phyloP scores from a whole-genome alignment of 2,329 filamentous ascomycete genomes.

The Hypoxylon sp. region DNA sequence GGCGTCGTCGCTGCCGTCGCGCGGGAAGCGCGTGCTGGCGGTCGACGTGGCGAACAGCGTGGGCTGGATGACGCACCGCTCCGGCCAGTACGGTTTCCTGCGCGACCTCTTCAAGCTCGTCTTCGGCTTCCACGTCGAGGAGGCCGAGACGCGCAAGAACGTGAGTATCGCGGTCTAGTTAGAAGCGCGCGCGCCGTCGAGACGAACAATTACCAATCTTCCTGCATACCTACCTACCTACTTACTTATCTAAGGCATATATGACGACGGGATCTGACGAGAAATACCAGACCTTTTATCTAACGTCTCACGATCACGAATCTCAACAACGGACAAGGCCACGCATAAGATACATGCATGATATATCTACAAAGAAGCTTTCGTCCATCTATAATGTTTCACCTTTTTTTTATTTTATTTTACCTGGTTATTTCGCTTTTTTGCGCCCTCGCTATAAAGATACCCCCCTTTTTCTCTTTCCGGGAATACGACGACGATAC shows the following conservation, averaged over 20 bases:
- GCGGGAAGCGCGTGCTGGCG: constrained; percentile 72
- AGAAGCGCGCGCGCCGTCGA: no score
- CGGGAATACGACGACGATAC: constrained; percentile 20
- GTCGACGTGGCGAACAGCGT: constrained; percentile 86
- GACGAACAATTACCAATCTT: no score
- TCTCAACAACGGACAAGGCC: constrained; percentile 1
- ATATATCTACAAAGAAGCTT: no score
- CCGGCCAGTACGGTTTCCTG: constrained; percentile 81
- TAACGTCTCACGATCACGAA: constrained; percentile 9
- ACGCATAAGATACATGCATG: background rate
- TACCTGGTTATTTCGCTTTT: constrained; percentile 15
- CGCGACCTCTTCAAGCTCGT: constrained; percentile 85
- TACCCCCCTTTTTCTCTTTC: constrained; percentile 28
- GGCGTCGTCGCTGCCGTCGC: constrained; percentile 65
- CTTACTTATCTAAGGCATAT: background rate
- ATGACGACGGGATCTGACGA: background rate
- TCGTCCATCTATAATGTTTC: constrained; percentile 23
- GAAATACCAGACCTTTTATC: background rate
- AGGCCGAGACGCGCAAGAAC: constrained; percentile 75
- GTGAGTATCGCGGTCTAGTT: constrained; percentile 71
- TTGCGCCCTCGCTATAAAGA: constrained; percentile 35
- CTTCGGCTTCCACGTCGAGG: constrained; percentile 86
- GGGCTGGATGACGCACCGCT: constrained; percentile 76
- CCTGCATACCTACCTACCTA: background rate
- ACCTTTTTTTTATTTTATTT: background rate